These are phyloP conservation scores for Plasmodium adleri DNA, from an alignment of 169 alveolate genomes.

Conservation along the genomic window DNA sequence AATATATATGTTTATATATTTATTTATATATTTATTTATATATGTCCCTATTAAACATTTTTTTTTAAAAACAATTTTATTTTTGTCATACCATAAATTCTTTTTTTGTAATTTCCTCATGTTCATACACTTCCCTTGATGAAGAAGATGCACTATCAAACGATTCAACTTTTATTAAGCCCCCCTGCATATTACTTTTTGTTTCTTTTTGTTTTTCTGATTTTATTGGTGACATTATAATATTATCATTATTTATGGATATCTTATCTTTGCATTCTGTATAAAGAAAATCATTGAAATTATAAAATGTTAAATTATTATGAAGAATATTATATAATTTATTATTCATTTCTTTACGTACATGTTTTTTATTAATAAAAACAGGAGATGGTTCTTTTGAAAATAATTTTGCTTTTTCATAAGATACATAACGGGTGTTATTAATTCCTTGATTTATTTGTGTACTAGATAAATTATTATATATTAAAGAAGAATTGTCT, in stretches of 20 bases:
- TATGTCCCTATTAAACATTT: too few relatives aligned
- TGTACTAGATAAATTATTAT: background rate
- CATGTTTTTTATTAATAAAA: slow-evolving; percentile 3
- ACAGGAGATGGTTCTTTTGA: background rate
- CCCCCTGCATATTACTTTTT: too few relatives aligned
- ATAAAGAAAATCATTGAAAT: slow-evolving; percentile 29
- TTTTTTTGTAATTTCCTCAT: too few relatives aligned
- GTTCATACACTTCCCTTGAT: too few relatives aligned
- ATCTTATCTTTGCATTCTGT: slow-evolving; percentile 1
- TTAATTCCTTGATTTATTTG: background rate
- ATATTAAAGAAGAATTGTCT: background rate
- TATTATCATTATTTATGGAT: background rate
- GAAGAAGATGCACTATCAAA: too few relatives aligned
- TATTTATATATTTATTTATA: too few relatives aligned
- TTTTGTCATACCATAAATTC: too few relatives aligned
- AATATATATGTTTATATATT: too few relatives aligned
- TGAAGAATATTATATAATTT: background rate
- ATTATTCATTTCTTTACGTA: slow-evolving; percentile 14
- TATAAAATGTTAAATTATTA: background rate
- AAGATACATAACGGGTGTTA: background rate
- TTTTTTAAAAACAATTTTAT: too few relatives aligned
- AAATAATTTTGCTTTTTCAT: slow-evolving; percentile 4
- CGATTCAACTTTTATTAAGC: too few relatives aligned
- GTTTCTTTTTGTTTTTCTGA: background rate
- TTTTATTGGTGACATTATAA: slow-evolving; percentile 12